Evolutionary conservation across 2,329 filamentous ascomycete species (phyloP).

Genomic region (Clarireedia sp.): DNA sequence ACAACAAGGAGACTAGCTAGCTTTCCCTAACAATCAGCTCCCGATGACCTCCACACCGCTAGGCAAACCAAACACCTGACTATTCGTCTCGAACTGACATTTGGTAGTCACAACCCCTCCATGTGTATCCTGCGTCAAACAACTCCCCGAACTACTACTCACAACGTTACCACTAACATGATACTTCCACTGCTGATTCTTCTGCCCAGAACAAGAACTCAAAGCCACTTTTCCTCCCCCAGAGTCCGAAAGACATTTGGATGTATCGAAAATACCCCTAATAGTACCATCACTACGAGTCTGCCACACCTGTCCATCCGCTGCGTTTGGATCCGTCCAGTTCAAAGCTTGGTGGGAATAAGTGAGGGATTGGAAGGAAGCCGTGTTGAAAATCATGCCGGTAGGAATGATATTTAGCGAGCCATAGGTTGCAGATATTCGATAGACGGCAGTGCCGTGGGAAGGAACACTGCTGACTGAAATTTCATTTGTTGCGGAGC

Average conservation of each 20-base stretch:
- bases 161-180: slow-evolving; percentile 36
- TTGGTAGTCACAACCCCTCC: slow-evolving; percentile 21
- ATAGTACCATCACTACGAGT: slow-evolving; percentile 30
- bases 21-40: neutral
- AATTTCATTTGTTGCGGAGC: slow-evolving; percentile 26
- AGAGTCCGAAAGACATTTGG: slow-evolving; percentile 35
- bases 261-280: slow-evolving; percentile 31
- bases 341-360: slow-evolving; percentile 17
- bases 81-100: slow-evolving; percentile 34
- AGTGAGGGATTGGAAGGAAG: slow-evolving; percentile 37
- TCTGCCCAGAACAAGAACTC: slow-evolving; percentile 30
- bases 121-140: slow-evolving; percentile 33
- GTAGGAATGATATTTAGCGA: slow-evolving; percentile 30
- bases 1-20: too few species aligned
- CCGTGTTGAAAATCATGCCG: slow-evolving; percentile 43
- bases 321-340: slow-evolving; percentile 33
- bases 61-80: slow-evolving; percentile 40
- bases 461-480: slow-evolving; percentile 33
- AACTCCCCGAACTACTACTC: slow-evolving; percentile 29
- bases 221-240: slow-evolving; percentile 23
- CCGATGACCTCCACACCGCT: slow-evolving; percentile 32
- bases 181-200: slow-evolving; percentile 36
- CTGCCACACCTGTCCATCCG: slow-evolving; percentile 38
- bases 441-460: slow-evolving; percentile 33
- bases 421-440: slow-evolving; percentile 31